Evolutionary conservation across 805 yeast species (phyloP), one percentile per base, ranked within the genome.

Genomic region (Pichia heedii): DNA sequence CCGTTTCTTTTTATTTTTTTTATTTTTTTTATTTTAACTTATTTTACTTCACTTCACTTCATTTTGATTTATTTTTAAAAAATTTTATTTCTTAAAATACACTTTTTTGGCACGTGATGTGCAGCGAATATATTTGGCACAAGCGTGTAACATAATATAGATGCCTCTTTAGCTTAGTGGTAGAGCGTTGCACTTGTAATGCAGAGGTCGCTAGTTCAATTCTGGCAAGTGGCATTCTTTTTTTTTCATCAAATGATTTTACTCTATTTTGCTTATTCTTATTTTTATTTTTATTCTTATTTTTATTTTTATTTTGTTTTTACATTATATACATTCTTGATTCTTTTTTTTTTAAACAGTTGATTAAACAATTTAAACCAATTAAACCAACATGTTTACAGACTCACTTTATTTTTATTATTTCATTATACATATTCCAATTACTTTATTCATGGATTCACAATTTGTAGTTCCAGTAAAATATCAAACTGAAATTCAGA

Each of bases 171-270:
- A 85, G 95, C 95, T 85, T 84, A 86, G 95, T 84, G 95, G 95
- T 84, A 86, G 93, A 84, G 95, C 95, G 95, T 84, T 84, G 95
- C 95, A 86, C 95, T 86, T 86, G 95, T 85, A 85, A 84, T 84
- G 94, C 93, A 81, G 81, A 82, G 90, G 87, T 82, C 90, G 86
- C 85, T 80, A 81, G 88, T 80, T 80, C 87, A 79, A 80, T 78
- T 79, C 87, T 79, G 86, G 83, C 83, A 80, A 74, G 76, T 67
- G 86, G 86, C 86, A 78, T 29, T 48, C 53, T 41, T 49, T 60
- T 62, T 57, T 43, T 33, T 37, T 27, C 32, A 33, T n/a, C n/a
- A n/a, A n/a, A n/a, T n/a, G n/a, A n/a, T n/a, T n/a, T n/a, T n/a
- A n/a, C n/a, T n/a, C n/a, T n/a, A n/a, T n/a, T n/a, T n/a, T n/a